Evolutionary conservation across 2,329 filamentous ascomycete genomes (phyloP).

Genomic region (Talaromyces sp.): DNA sequence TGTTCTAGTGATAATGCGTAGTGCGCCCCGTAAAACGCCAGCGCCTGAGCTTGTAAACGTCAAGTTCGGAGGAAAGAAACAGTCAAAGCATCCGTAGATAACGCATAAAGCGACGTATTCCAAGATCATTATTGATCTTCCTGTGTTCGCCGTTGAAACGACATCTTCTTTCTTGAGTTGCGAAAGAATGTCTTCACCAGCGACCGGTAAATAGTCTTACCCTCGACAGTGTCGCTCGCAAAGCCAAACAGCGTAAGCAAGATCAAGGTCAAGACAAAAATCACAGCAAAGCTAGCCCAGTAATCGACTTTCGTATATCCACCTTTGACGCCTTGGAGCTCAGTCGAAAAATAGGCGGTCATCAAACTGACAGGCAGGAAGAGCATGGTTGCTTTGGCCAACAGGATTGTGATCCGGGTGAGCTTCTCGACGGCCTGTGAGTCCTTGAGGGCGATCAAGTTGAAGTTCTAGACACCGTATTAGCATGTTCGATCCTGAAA

Average conservation of each 20-base stretch:
- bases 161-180: slow-evolving; percentile 33
- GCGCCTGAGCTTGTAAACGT: no score
- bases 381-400: slow-evolving; percentile 74
- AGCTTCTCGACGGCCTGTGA: slow-evolving; percentile 71
- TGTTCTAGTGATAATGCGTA: no score
- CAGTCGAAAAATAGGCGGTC: slow-evolving; percentile 73
- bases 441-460: slow-evolving; percentile 74
- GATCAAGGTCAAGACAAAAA: slow-evolving; percentile 62
- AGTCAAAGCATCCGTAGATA: no score
- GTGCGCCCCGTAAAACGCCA: no score
- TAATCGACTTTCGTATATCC: slow-evolving; percentile 66
- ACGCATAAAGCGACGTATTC: neutral
- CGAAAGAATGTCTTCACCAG: slow-evolving; percentile 41
- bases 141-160: slow-evolving; percentile 13
- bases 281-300: slow-evolving; percentile 68
- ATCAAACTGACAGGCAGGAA: slow-evolving; percentile 76
- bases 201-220: slow-evolving; percentile 54
- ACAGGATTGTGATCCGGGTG: slow-evolving; percentile 70
- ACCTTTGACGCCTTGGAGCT: slow-evolving; percentile 60
- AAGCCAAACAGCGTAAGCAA: slow-evolving; percentile 61
- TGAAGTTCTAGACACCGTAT: slow-evolving; percentile 65
- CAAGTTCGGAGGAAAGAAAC: no score
- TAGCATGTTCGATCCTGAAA: neutral
- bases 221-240: slow-evolving; percentile 61
- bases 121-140: neutral